A percentile compares a stretch with the other conserved stretches of the same genome.
Conservation (phyloP, 345 rosid species). For the Corymbia maculata region DNA sequence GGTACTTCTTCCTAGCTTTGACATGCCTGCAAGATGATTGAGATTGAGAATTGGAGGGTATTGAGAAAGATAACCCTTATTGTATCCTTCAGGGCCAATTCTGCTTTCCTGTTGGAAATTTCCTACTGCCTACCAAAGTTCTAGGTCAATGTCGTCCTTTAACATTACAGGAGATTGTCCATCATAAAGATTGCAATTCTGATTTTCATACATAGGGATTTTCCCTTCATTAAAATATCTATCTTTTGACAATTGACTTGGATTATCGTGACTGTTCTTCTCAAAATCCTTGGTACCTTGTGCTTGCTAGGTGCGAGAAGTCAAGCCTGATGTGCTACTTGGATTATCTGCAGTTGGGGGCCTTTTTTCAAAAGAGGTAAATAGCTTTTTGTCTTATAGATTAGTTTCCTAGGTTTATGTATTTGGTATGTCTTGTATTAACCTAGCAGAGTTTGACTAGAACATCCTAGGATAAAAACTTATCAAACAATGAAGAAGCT, state of each 20-base stretch:
- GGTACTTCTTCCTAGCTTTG: background rate
- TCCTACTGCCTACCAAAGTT: background rate
- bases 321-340: slow-evolving; percentile 97
- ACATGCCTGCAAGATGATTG: background rate
- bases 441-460: background rate
- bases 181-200: background rate
- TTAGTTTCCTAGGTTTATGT: background rate
- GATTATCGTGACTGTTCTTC: background rate
- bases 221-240: background rate
- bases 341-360: slow-evolving; percentile 99
- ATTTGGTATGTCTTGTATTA: background rate
- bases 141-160: background rate
- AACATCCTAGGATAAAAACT: background rate
- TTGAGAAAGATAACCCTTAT: background rate
- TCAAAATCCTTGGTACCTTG: background rate
- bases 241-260: background rate
- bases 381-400: background rate
- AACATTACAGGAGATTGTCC: background rate
- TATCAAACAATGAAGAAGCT: background rate
- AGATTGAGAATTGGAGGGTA: background rate
- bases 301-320: slow-evolving; percentile 60
- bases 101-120: background rate
- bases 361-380: slow-evolving; percentile 88
- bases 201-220: background rate
- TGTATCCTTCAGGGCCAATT: background rate